Conservation (phyloP, 805 yeast genomes). For the Nakazawaea molendinolei region DNA sequence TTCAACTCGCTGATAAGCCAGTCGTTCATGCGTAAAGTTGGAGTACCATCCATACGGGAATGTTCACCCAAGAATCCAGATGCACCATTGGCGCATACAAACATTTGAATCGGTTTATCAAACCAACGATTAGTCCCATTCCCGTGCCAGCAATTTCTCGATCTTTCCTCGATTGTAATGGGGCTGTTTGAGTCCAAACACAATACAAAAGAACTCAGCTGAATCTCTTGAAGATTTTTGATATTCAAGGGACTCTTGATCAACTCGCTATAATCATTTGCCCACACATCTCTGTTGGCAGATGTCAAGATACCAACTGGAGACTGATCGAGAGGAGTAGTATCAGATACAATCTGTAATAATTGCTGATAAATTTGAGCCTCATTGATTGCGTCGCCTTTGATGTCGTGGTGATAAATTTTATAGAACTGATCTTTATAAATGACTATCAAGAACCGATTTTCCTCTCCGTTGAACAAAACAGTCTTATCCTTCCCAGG, state of each 20-base stretch:
- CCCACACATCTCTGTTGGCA: constrained; percentile 81
- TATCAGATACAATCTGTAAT: constrained; percentile 29
- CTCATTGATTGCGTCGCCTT: constrained; percentile 38
- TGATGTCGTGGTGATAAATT: constrained; percentile 48
- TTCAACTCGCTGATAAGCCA: constrained; percentile 52
- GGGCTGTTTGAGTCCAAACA: constrained; percentile 74
- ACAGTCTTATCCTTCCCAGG: constrained; percentile 56
- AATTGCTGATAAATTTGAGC: constrained; percentile 53
- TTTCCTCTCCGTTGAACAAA: constrained; percentile 32
- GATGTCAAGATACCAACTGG: constrained; percentile 79
- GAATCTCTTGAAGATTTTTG: constrained; percentile 58
- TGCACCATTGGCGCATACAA: constrained; percentile 73
- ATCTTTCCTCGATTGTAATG: constrained; percentile 72
- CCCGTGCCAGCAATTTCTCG: constrained; percentile 92
- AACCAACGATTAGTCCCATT: constrained; percentile 84
- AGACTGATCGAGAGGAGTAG: constrained; percentile 31
- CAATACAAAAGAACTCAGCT: constrained; percentile 72
- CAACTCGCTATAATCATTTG: constrained; percentile 50
- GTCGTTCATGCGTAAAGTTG: constrained; percentile 84
- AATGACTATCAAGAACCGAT: constrained; percentile 67
- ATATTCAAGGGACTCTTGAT: constrained; percentile 53
- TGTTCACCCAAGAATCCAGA: constrained; percentile 96
- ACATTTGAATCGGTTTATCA: constrained; percentile 86
- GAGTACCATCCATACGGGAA: constrained; percentile 97
- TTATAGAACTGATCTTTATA: constrained; percentile 78